These are phyloP conservation scores for Coemansia javaensis DNA, from an alignment of 192 early-diverging fungal genomes.

Conservation along the genomic window DNA sequence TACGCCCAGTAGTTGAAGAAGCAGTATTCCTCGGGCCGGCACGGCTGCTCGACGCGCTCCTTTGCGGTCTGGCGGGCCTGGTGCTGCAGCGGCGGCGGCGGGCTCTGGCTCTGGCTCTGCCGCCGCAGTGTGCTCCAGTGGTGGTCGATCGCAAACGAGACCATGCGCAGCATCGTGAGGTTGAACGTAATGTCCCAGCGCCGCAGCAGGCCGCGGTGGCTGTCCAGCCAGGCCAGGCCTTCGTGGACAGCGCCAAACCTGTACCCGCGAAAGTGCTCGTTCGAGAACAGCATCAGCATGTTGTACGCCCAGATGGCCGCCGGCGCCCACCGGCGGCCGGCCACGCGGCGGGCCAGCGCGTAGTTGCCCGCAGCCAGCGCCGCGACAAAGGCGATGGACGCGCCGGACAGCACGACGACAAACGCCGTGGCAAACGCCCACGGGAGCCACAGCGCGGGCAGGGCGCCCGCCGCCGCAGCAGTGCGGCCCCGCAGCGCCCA, in stretches of 20 bases:
- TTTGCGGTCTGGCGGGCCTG: constrained; percentile 46
- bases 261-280: constrained; percentile 73
- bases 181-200: constrained; percentile 92
- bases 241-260: constrained; percentile 53
- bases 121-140: constrained; percentile 69
- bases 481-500: background rate
- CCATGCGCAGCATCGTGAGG: constrained; percentile 79
- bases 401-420: constrained; percentile 64
- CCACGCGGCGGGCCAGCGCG: constrained; percentile 52
- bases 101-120: constrained; percentile 11
- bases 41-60: constrained; percentile 57
- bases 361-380: constrained; percentile 63
- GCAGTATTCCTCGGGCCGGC: constrained; percentile 65
- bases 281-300: constrained; percentile 72
- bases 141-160: constrained; percentile 92
- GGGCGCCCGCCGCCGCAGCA: background rate
- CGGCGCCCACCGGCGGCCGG: constrained; percentile 56
- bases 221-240: constrained; percentile 65
- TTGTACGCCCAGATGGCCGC: constrained; percentile 77
- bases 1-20: constrained; percentile 75
- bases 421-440: constrained; percentile 59
- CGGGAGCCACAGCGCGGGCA: constrained; percentile 54
- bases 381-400: constrained; percentile 72
- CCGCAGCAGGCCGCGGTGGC: constrained; percentile 60
- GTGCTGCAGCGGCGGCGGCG: constrained; percentile 8